Evolutionary conservation across 441 rosid genomes (phyloP), one percentile per base, ranked within the genome.

Genomic region (Geranium incanum): DNA sequence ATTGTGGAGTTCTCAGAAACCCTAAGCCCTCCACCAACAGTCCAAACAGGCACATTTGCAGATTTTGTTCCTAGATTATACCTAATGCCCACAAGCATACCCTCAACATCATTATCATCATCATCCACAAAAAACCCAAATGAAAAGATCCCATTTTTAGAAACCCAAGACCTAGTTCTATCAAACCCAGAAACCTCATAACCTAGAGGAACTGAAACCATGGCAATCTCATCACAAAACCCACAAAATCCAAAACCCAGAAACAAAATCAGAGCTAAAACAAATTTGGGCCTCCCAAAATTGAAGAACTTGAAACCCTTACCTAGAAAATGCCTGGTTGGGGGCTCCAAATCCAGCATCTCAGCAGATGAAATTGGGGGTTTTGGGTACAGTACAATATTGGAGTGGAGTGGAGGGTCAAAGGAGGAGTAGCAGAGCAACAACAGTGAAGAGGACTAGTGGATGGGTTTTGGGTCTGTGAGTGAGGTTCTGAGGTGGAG

Each of bases 201-300:
- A 57, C 80, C 82, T 68, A 80, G 76, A 70, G 85, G 81, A 4
- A 76, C 81, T 11, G 83, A 78, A 43, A 66, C 79, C 81, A 78
- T 74, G 50, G 72, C 7, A 50, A 74, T 41, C 71, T 82, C 80
- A 45, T 71, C 75, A 55, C 74, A 75, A 2, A 71, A 50, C 59
- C 77, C 76, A 71, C 66, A 43, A 70, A 48, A 69, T 21, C 67
- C 72, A 68, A 64, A 72, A 71, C 76, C 78, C 72, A 79, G 70
- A 78, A 76, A 36, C 68, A 82, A 19, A 70, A 72, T 7, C 16
- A 82, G 72, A 66, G 28, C 67, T 4, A 76, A 70, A 71, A 73
- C 76, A 72, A 9, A 64, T 65, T 38, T 9, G 63, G 68, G 68
- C 48, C 37, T 63, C 13, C 57, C 68, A 74, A 74, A 76, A 72